Percentiles rank a stretch among this genome's conserved stretches.
These are phyloP conservation scores for Amphirosellinia nigrospora DNA, from an alignment of 495 filamentous ascomycete genomes.

Conservation along the genomic window DNA sequence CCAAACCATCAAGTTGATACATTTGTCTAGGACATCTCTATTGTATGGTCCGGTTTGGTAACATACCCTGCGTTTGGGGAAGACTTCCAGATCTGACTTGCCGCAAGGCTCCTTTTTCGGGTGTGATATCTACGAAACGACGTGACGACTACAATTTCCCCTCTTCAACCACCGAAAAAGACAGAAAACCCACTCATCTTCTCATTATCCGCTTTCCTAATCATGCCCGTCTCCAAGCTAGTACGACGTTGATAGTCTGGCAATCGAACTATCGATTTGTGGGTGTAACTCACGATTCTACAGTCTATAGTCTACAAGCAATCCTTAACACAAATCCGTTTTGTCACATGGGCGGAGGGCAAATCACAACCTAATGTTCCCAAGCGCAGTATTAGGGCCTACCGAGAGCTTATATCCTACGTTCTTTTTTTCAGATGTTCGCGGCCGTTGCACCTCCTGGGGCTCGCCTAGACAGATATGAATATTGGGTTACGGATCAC, in stretches of 20 bases:
- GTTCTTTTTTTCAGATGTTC: conserved; percentile 1
- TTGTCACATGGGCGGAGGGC: conserved; percentile 31
- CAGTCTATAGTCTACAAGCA: conserved; percentile 11
- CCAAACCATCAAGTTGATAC: conserved; percentile 35
- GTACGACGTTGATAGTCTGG: conserved; percentile 19
- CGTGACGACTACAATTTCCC: conserved; percentile 50
- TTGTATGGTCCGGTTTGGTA: conserved; percentile 52
- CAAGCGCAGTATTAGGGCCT: neutral
- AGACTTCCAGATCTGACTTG: conserved; percentile 62
- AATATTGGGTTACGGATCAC: neutral
- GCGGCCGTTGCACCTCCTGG: neutral
- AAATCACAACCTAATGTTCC: conserved; percentile 22
- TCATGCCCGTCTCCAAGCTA: conserved; percentile 26
- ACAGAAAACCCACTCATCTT: conserved; percentile 42
- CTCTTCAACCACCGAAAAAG: conserved; percentile 31
- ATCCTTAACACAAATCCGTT: conserved; percentile 12
- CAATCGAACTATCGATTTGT: conserved; percentile 31
- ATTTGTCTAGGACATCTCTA: conserved; percentile 43
- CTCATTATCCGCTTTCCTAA: conserved; percentile 46
- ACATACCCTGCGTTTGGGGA: conserved; percentile 43
- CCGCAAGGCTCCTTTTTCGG: conserved; percentile 63
- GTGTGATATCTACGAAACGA: conserved; percentile 49
- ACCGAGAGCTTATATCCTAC: neutral
- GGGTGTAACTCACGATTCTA: conserved; percentile 5
- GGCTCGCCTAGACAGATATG: neutral